phyloP scores from a whole-genome alignment of 2,329 filamentous ascomycete genomes.

The Talaromyces islandicus region DNA sequence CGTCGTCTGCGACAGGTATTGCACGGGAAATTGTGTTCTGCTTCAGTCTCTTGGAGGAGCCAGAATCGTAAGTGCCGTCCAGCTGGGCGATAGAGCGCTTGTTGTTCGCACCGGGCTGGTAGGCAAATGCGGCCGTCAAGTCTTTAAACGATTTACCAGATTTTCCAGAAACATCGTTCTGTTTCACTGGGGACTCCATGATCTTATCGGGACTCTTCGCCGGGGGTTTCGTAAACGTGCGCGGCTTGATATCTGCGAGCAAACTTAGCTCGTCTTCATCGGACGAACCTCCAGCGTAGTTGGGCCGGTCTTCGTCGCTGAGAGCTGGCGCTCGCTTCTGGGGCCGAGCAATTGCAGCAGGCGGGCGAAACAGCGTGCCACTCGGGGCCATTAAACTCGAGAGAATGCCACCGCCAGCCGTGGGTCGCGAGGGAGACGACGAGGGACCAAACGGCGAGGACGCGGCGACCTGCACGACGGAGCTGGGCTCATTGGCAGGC shows the following conservation, averaged over 20 bases:
- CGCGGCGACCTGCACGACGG: conserved; percentile 73
- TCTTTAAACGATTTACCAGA: conserved; percentile 33
- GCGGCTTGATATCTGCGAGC: conserved; percentile 55
- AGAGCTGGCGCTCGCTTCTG: conserved; percentile 34
- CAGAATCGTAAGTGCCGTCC: conserved; percentile 33
- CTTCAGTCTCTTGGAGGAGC: conserved; percentile 33
- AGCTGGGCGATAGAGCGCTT: conserved; percentile 42
- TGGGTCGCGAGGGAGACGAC: conserved; percentile 32
- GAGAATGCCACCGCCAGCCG: conserved; percentile 38
- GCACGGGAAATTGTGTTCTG: conserved; percentile 43
- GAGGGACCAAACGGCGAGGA: conserved; percentile 69
- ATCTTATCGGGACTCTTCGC: conserved; percentile 32
- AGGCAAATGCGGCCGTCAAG: conserved; percentile 38
- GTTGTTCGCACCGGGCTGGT: conserved; percentile 24
- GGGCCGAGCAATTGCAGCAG: conserved; percentile 33
- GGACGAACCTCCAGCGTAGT: conserved; percentile 58
- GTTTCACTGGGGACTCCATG: conserved; percentile 34
- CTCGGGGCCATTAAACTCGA: conserved; percentile 66
- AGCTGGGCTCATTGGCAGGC: conserved; percentile 24
- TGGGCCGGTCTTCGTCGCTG: conserved; percentile 52
- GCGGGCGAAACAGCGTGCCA: conserved; percentile 64
- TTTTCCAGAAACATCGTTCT: conserved; percentile 22
- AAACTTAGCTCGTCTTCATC: conserved; percentile 49
- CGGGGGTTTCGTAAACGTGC: conserved; percentile 47
- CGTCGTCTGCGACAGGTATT: conserved; percentile 26